Conservation (phyloP, 768 basidiomycete species). For the Leccinum subgranulosum region DNA sequence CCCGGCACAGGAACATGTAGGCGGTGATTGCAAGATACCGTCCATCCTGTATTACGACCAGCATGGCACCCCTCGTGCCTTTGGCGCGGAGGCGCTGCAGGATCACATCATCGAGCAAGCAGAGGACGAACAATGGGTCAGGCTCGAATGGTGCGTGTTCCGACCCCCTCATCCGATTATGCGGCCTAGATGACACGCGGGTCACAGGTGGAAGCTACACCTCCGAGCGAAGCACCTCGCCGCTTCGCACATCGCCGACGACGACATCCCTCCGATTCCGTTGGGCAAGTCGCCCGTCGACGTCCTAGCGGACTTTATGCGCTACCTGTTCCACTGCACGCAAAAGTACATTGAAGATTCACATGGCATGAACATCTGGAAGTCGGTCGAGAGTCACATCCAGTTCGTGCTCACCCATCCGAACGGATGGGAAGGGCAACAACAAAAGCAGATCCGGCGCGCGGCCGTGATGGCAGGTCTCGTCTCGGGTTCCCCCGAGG, state of each 20-base stretch:
- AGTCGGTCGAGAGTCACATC: constrained; percentile 38
- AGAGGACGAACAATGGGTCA: constrained; percentile 44
- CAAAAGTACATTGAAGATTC: constrained; percentile 46
- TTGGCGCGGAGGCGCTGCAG: constrained; percentile 44
- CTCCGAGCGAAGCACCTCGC: constrained; percentile 34
- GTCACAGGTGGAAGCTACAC: constrained; percentile 37
- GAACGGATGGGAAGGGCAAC: constrained; percentile 62
- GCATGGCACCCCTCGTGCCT: constrained; percentile 36
- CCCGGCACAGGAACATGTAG: constrained; percentile 42
- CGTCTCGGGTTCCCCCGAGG: constrained; percentile 37
- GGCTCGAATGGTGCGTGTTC: constrained; percentile 40
- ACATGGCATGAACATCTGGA: constrained; percentile 47
- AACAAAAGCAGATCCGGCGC: constrained; percentile 54
- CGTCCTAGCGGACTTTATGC: constrained; percentile 47
- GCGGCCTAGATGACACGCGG: neutral
- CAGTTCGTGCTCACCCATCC: constrained; percentile 59
- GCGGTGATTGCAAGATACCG: constrained; percentile 48
- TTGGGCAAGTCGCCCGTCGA: constrained; percentile 38
- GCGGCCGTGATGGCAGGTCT: constrained; percentile 54
- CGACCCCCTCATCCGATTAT: neutral
- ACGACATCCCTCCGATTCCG: constrained; percentile 41
- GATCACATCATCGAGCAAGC: constrained; percentile 39
- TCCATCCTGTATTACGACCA: constrained; percentile 46
- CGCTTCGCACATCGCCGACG: constrained; percentile 30
- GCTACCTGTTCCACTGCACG: constrained; percentile 43